Evolutionary conservation across 331 rosid species (phyloP), one percentile per base, ranked within the genome.

Genomic region (Erythrophleum ivorense): DNA sequence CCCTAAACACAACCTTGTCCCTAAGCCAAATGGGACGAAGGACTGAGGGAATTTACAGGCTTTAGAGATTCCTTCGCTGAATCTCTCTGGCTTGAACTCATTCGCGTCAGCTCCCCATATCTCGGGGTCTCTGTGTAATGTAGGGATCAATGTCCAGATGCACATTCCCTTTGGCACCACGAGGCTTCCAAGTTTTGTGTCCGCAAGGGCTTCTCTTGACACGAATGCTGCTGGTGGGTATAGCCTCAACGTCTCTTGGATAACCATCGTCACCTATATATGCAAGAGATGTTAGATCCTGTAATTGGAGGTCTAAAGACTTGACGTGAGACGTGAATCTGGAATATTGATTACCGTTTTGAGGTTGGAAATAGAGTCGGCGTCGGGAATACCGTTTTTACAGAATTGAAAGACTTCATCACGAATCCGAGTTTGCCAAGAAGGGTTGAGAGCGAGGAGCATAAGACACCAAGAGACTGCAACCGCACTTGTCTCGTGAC

Each of bases 171-270:
- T 85, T 0, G 94, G 94, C 33, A 90, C 29, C 2, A 12, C 13
- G 13, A 90, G 69, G 76, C 81, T 76, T 19, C 94, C 91, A 0
- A 90, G 19, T 49, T 78, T 82, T 1, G 79, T 86, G n/a, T 90
- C 89, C 9, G 82, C 86, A 19, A 86, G 79, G 52, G 94, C 86
- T 77, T 90, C 94, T 68, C 94, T 85, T 7, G 94, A 85, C 19
- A 90, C 91, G 12, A 90, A 88, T 2, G 91, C 89, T 1, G 87
- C 94, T 1, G 94, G 94, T 8, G 94, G 91, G 38, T 88, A 90
- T 12, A 90, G 63, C 4, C 94, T 90, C 60, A 90, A 3, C 19
- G 79, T 85, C 67, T 90, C 94, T 1, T 88, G 89, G 40, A 90
- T 84, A 83, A 90, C 94, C 86, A 88, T 85, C 5, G 75, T 70